A percentile compares a stretch with the other conserved stretches of the same genome.
phyloP scores from a whole-genome alignment of 148 eudicot genomes.

The Vaccinium macrocarpon region DNA sequence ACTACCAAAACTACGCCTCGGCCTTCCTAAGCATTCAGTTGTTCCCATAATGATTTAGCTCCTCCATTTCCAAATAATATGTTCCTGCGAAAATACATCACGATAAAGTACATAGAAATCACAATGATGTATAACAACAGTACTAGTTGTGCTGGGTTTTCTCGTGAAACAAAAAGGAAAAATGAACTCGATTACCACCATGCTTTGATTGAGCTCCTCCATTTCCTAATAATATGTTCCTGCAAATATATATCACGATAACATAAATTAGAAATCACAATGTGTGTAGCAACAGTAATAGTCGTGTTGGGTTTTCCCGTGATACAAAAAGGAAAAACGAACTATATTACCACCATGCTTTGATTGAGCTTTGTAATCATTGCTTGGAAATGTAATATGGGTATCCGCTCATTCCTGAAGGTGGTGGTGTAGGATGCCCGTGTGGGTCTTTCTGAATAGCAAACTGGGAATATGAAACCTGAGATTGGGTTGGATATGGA shows the following conservation, averaged over 20 bases:
- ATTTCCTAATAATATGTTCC: background rate
- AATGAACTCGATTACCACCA: background rate
- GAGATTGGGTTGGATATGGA: slow-evolving; percentile 36
- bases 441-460: slow-evolving; percentile 29
- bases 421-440: slow-evolving; percentile 31
- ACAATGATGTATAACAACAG: background rate
- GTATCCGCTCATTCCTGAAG: slow-evolving; percentile 35
- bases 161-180: background rate
- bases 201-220: background rate
- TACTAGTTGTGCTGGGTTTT: background rate
- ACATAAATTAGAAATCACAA: background rate
- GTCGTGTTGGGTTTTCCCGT: background rate
- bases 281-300: background rate
- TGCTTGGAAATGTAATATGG: slow-evolving; percentile 46
- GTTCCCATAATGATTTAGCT: background rate
- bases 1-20: slow-evolving; percentile 2
- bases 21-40: background rate
- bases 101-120: background rate
- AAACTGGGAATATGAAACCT: slow-evolving; percentile 34
- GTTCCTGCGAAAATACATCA: background rate
- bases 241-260: background rate
- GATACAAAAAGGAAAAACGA: background rate
- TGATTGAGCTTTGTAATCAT: slow-evolving; percentile 11
- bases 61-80: background rate
- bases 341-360: background rate